Evolutionary conservation across 495 filamentous ascomycete genomes (phyloP).

Genomic region (Opeltia flavorubescens): DNA sequence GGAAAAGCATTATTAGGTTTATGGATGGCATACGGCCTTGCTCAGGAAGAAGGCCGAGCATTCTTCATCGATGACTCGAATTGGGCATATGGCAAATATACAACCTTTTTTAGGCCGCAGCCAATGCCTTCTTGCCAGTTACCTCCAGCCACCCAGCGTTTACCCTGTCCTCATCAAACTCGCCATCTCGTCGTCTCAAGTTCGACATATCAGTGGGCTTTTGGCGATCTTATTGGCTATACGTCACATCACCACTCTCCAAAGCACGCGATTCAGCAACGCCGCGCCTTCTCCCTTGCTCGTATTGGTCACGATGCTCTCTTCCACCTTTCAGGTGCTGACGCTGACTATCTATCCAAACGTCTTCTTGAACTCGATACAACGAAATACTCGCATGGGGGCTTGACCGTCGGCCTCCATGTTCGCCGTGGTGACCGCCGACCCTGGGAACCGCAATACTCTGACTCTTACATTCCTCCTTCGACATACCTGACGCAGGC

Average conservation of each 20-base stretch:
- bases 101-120: constrained; percentile 48
- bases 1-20: constrained; percentile 55
- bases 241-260: constrained; percentile 23
- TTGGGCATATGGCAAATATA: constrained; percentile 63
- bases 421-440: constrained; percentile 60
- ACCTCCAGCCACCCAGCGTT: constrained; percentile 45
- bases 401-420: constrained; percentile 49
- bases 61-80: constrained; percentile 67
- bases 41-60: constrained; percentile 47
- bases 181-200: constrained; percentile 55
- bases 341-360: constrained; percentile 37
- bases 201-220: constrained; percentile 40
- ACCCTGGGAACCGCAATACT: constrained; percentile 51
- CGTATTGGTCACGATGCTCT: constrained; percentile 50
- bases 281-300: constrained; percentile 43
- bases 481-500: constrained; percentile 39
- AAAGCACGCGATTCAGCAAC: constrained; percentile 26
- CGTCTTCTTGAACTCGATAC: constrained; percentile 34
- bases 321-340: constrained; percentile 43
- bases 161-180: constrained; percentile 58
- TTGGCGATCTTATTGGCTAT: constrained; percentile 40
- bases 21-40: constrained; percentile 65
- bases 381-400: constrained; percentile 27
- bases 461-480: constrained; percentile 53
- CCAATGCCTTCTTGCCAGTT: constrained; percentile 40